Base-by-base conservation (phyloP, 2,329 filamentous ascomycete genomes). In the Byssoonygena ceratinophila region DNA sequence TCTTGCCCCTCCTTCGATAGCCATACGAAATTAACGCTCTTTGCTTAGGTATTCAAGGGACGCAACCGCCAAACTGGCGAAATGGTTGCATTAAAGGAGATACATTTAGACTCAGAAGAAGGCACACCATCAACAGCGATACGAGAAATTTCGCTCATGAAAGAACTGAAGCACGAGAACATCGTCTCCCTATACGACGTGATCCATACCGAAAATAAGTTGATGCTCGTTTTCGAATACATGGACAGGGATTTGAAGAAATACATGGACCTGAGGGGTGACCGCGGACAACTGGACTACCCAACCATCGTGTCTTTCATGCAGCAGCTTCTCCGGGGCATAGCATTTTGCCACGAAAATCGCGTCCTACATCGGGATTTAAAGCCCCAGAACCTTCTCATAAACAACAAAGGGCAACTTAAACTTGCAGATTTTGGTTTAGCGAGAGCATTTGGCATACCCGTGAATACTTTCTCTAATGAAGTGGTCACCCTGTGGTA, bases 211-310 rank as follows among this genome's bases (percentile, higher is more conserved):
- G 92, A 98, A 75, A 98, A 97, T 74, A 98, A 98, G 70, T 82
- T 98, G 54, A 98, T 98, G 92, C 83, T 98, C 37, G 92, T 98
- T 8, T 98, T 98, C 62, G 92, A 98, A 70, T 95, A 84, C 71
- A 96, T 98, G 91, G 92, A 98, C 71, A 89, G 90, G 67, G 92
- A 98, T 65, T 75, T 98, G 9, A 98, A 98, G 76, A 88, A 94
- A 66, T 97, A 96, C 72, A 98, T 98, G 92, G 92, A 98, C 68
- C 87, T 84, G 5, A 79, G 89, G 54, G 89, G 90, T 63, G 88
- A 96, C 61, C 80, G 89, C 49, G 91, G 92, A 56, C 87, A 89
- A 46, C 77, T 98, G 52, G 90, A 95, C 67, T 86, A 88, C 36
- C 74, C 79, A 52, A 92, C 88, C 52, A 96, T 98, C 79, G 97